phyloP scores from a whole-genome alignment of 1,284 basidiomycete species.

The Apiotrichum gamsii region DNA sequence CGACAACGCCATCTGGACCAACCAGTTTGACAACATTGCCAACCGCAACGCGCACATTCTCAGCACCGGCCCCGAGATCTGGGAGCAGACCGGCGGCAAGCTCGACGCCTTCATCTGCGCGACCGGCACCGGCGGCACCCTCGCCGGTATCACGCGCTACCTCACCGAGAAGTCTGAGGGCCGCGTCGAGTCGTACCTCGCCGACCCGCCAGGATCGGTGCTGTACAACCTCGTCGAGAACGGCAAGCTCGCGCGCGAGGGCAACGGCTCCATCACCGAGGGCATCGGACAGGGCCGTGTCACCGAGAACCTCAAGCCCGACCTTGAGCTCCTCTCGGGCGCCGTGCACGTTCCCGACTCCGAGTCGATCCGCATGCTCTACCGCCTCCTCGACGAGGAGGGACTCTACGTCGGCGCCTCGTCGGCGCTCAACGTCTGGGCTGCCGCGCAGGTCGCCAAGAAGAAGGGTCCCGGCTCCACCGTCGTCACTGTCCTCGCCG shows the following conservation, averaged over 20 bases:
- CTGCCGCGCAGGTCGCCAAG: conserved; percentile 80
- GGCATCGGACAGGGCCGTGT: conserved; percentile 98
- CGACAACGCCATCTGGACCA: conserved; percentile 96
- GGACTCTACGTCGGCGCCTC: conserved; percentile 96
- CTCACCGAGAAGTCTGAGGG: conserved; percentile 79
- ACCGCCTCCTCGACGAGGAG: conserved; percentile 84
- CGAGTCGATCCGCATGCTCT: conserved; percentile 88
- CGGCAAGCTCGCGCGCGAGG: conserved; percentile 71
- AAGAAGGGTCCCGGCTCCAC: conserved; percentile 72
- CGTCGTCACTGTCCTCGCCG: conserved; percentile 71
- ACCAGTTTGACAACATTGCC: conserved; percentile 93
- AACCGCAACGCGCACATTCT: conserved; percentile 85
- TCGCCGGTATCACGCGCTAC: conserved; percentile 81
- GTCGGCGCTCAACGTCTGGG: conserved; percentile 90
- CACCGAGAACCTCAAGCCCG: conserved; percentile 85
- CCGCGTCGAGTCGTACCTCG: conserved; percentile 82
- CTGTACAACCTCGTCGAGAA: conserved; percentile 78
- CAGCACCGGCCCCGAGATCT: conserved; percentile 94
- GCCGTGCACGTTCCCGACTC: conserved; percentile 82
- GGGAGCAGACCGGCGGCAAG: conserved; percentile 75
- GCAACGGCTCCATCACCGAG: conserved; percentile 88
- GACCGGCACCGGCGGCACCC: conserved; percentile 92
- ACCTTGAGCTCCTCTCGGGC: conserved; percentile 72
- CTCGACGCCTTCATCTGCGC: conserved; percentile 88
- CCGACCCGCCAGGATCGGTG: conserved; percentile 93